phyloP scores from a whole-genome alignment of 2,329 filamentous ascomycete genomes.

The Claviceps monticola region DNA sequence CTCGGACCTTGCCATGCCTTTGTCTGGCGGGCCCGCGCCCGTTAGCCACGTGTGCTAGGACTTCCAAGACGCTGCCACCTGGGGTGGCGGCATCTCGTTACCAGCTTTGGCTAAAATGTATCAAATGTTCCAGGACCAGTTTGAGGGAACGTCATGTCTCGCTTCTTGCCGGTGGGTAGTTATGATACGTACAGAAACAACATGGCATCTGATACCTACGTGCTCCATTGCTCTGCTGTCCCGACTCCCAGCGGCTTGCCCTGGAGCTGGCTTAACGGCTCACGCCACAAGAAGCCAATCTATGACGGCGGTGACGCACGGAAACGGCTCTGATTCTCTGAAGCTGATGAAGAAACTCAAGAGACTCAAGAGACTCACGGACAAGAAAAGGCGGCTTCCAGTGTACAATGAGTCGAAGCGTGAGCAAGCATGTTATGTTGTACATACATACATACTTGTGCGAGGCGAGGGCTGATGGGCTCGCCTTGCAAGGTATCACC shows the following conservation, averaged over 20 bases:
- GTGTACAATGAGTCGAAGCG: not conserved
- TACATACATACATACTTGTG: too few relatives aligned
- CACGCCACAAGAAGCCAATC: not conserved
- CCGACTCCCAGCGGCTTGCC: not conserved
- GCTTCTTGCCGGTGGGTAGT: constrained; percentile 8
- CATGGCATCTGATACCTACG: not conserved
- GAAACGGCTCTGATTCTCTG: not conserved
- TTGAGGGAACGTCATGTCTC: constrained; percentile 11
- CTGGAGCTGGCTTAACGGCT: not conserved
- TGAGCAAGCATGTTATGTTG: too few relatives aligned
- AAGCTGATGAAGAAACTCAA: not conserved
- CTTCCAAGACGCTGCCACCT: not conserved
- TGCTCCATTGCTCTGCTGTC: not conserved
- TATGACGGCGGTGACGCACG: not conserved
- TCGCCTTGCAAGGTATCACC: not conserved
- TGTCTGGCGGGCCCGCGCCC: not conserved
- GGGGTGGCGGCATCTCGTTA: not conserved
- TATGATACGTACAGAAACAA: not conserved
- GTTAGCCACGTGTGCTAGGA: not conserved
- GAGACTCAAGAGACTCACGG: not conserved
- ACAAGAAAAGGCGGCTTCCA: not conserved
- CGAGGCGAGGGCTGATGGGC: not conserved
- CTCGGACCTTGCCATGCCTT: not conserved
- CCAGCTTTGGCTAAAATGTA: not conserved
- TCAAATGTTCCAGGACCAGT: not conserved